Evolutionary conservation across 2,329 filamentous ascomycete species (phyloP), one percentile per base, ranked within the genome.

Genomic region (Ampelomyces quisqualis): DNA sequence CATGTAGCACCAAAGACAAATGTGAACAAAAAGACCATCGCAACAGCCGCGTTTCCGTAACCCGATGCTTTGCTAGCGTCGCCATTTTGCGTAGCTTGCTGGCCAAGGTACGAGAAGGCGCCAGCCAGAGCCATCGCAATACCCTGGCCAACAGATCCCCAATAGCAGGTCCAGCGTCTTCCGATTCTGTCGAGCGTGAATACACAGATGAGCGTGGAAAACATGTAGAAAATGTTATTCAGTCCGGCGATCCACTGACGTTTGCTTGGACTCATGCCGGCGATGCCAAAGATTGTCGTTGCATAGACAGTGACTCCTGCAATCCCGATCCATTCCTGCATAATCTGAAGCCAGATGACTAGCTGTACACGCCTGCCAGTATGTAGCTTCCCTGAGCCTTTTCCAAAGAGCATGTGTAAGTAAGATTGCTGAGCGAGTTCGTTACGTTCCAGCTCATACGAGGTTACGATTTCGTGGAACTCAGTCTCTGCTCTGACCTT

Each of bases 1-100:
- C 80, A 84, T 0, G 81, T 82, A 0, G 80, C 80, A 13, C 80
- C 83, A 47, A 86, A 86, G 0, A 82, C 71, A 2, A 74, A 76
- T 0, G 81, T 85, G 62, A 82, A 86, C 32, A 85, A 71, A 59
- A 86, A 89, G 13, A 89, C 81, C 67, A 88, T 85, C 0, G 80
- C 79, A 0, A 81, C 84, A 0, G 84, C 84, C 0, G 84, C 85
- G 0, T 78, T 79, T 21, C 81, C 81, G 34, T 79, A 82, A 0
- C 71, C 70, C 21, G 70, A 72, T 0, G 76, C 75, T 18, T 74
- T 75, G 7, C 53, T 57, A 0, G 67, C 43, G 13, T 80, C 70
- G 6, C 73, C 73, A 1, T 70, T 71, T 3, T 64, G 73, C 29
- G 65, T 75, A 31, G 68, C 77, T 53, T 57, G 70, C 53, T 77